Evolutionary conservation across 306 rosid genomes (phyloP).

Genomic region (Argentina anserina): DNA sequence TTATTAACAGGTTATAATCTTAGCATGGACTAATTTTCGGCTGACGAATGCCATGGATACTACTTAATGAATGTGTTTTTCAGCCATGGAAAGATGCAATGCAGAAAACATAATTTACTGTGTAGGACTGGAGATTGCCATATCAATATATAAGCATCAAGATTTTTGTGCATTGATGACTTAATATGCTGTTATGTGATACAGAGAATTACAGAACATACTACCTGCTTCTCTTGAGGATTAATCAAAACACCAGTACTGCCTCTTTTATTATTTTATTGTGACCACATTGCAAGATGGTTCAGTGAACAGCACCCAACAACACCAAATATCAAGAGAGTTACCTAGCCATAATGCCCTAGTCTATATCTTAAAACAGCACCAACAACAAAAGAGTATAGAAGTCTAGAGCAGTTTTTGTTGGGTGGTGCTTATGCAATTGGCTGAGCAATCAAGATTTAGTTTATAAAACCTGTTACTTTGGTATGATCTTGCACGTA

Average conservation of each 20-base stretch:
- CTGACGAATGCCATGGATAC: background rate
- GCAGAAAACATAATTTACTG: background rate
- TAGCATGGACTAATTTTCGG: background rate
- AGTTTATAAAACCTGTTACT: too few relatives aligned
- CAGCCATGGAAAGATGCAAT: background rate
- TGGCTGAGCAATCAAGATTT: too few relatives aligned
- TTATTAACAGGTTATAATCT: slow-evolving; percentile 58
- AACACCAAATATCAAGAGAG: background rate
- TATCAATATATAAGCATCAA: background rate
- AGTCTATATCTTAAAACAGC: too few relatives aligned
- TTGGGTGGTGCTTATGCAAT: background rate
- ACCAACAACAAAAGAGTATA: background rate
- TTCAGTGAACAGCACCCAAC: background rate
- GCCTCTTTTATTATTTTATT: background rate
- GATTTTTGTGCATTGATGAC: background rate
- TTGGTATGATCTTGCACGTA: too few relatives aligned
- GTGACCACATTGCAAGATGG: background rate
- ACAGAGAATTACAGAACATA: background rate
- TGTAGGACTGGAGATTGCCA: background rate
- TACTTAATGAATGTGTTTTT: background rate
- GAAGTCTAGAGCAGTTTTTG: background rate
- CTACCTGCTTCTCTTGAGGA: background rate
- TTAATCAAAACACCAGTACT: background rate
- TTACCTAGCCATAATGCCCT: too few relatives aligned
- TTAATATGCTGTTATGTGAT: background rate